A percentile compares a stretch with the other conserved stretches of the same genome.
Evolutionary conservation across 108 stramenopile species (phyloP).

Genomic region (Pseudonitzschia delicatissima): DNA sequence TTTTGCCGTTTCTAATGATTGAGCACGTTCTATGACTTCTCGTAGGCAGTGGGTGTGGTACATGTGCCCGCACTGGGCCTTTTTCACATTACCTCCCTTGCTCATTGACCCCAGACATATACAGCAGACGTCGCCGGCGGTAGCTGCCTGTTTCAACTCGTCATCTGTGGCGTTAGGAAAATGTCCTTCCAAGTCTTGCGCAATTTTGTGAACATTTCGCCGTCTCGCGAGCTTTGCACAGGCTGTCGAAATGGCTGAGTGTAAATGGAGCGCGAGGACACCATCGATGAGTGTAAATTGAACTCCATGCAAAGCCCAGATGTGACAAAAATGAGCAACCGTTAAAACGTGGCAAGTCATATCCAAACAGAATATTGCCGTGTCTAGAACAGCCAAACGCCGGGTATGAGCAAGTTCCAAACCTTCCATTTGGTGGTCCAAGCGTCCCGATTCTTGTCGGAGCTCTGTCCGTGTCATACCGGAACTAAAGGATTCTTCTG

Average conservation of each 20-base stretch:
- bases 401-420: conserved; percentile 44
- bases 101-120: conserved; percentile 73
- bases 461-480: neutral
- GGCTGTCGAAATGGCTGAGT: conserved; percentile 56
- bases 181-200: conserved; percentile 42
- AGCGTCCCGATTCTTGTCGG: conserved; percentile 28
- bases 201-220: conserved; percentile 58
- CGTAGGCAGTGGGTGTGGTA: conserved; percentile 76
- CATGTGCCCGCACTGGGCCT: conserved; percentile 71
- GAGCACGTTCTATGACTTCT: conserved; percentile 74
- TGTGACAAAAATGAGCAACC: conserved; percentile 63
- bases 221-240: conserved; percentile 63
- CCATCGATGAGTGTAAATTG: conserved; percentile 69
- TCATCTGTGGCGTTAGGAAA: conserved; percentile 67
- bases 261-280: conserved; percentile 67
- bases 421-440: conserved; percentile 51
- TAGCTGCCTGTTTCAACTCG: conserved; percentile 59
- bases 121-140: conserved; percentile 76
- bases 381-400: conserved; percentile 42
- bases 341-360: conserved; percentile 44
- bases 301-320: conserved; percentile 67
- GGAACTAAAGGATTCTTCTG: neutral
- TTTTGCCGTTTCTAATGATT: conserved; percentile 53
- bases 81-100: conserved; percentile 56
- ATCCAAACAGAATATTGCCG: conserved; percentile 48